Percentiles rank a stretch among this genome's conserved stretches.
Conservation (phyloP, 2,329 filamentous ascomycete species). For the Neonectria faginata region DNA sequence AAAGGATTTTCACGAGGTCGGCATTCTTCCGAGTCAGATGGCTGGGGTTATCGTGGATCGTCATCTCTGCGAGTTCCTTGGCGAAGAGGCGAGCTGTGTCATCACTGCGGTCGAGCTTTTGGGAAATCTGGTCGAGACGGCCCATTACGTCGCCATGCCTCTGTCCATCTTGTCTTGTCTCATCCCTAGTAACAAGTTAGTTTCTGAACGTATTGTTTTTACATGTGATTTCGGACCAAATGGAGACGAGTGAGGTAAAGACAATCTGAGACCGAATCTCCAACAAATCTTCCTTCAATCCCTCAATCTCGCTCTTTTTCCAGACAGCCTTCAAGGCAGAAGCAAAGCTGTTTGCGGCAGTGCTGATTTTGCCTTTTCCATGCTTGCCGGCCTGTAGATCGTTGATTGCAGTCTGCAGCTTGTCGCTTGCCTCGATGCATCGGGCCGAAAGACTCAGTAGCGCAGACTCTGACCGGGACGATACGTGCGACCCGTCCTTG, state of each 20-base stretch:
- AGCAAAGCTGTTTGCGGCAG: not conserved
- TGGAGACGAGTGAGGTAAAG: not conserved
- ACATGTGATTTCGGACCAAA: not conserved
- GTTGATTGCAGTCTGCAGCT: not conserved
- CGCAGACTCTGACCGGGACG: not conserved
- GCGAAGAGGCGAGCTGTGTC: not conserved
- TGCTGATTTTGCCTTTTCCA: not conserved
- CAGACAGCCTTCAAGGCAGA: not conserved
- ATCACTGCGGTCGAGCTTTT: not conserved
- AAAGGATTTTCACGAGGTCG: not conserved
- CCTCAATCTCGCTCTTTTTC: constrained; percentile 2
- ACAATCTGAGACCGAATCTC: constrained; percentile 1
- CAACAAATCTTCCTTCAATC: not conserved
- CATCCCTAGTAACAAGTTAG: not conserved
- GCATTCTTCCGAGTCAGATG: not conserved
- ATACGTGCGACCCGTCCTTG: not conserved
- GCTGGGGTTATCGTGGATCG: not conserved
- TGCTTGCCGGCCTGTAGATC: not conserved
- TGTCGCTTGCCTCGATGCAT: not conserved
- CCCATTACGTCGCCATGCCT: not conserved
- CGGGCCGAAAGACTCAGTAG: not conserved
- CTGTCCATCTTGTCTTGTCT: not conserved
- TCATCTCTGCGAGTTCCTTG: constrained; percentile 1
- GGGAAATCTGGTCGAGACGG: not conserved
- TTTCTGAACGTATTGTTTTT: too few relatives aligned